Evolutionary conservation across 805 yeast genomes (phyloP), one percentile per base, ranked within the genome.

Genomic region (Kodamaea kakaduensis): DNA sequence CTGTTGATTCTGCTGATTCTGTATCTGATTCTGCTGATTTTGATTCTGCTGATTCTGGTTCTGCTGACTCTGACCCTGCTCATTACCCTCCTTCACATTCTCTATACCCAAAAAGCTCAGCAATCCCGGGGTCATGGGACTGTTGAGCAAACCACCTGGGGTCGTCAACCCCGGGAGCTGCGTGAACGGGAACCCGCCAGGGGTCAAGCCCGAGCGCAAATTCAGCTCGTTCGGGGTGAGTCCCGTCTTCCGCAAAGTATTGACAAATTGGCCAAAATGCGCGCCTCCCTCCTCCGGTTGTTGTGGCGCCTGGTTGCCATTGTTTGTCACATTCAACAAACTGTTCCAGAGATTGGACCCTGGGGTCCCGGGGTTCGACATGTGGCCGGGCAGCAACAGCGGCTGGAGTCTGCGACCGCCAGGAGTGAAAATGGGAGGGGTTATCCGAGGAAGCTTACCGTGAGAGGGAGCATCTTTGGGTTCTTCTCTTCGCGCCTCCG

Each of bases 201-300:
- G 89, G 0, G 89, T 80, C 17, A 81, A 54, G 0, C 93, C 90
- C 0, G 84, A 67, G 45, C 95, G 68, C 32, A 85, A 46, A 32
- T 78, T 72, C 4, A 86, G 75, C 51, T 84, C 94, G 54, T 79
- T 83, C 3, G 93, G 93, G 0, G 88, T 81, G 30, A 85, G 62
- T 0, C 87, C 90, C 0, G 84, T 55, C 42, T 75, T 64, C 23
- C 67, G 51, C 33, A 63, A 52, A 14, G 57, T 48, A 36, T 45
- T 40, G 9, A 56, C 43, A 43, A 60, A 60, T 42, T 56, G 66
- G 27, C 43, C 47, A 30, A 46, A 52, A 37, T 42, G 10, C 42
- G 43, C 38, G n/a, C 25, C 18, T 26, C 28, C 25, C 38, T 32
- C 24, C 19, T 26, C 37, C 10, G 4, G n/a, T 9, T 20, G 17